Evolutionary conservation across 1,139 yeast genomes (phyloP).

Genomic region (Scheffersomyces quercinus): DNA sequence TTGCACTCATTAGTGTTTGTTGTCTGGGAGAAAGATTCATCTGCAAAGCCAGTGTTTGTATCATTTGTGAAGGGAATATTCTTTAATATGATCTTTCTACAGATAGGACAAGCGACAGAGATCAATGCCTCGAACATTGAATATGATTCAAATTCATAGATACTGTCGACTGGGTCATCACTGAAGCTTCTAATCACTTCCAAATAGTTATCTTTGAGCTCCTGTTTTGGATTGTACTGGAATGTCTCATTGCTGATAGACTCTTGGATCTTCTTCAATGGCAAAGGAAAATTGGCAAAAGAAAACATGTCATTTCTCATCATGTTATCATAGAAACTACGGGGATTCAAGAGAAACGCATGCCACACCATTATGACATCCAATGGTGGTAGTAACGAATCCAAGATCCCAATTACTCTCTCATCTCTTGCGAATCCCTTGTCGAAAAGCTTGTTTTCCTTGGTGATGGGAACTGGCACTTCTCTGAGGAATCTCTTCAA

Average conservation of each 20-base stretch:
- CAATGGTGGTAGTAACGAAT: slow-evolving; percentile 25
- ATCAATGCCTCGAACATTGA: too few relatives aligned
- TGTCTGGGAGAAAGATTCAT: slow-evolving; percentile 10
- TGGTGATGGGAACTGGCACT: background rate
- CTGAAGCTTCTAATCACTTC: background rate
- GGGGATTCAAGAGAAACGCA: slow-evolving; percentile 25
- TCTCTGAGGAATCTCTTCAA: slow-evolving; percentile 6
- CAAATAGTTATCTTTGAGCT: slow-evolving; percentile 1
- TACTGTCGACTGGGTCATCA: too few relatives aligned
- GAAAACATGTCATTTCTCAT: slow-evolving; percentile 19
- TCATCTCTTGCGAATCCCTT: slow-evolving; percentile 1
- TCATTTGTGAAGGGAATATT: slow-evolving; percentile 10
- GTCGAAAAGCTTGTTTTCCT: slow-evolving; percentile 4
- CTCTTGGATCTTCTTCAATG: slow-evolving; percentile 19
- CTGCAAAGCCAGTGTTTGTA: slow-evolving; percentile 18
- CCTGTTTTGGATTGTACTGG: slow-evolving; percentile 13
- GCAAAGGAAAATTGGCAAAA: slow-evolving; percentile 24
- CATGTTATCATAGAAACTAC: slow-evolving; percentile 25
- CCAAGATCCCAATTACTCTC: slow-evolving; percentile 3
- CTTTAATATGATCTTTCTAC: slow-evolving; percentile 6
- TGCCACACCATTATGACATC: slow-evolving; percentile 43
- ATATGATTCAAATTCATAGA: too few relatives aligned
- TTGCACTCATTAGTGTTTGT: slow-evolving; percentile 5
- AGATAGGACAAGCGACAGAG: slow-evolving; percentile 13
- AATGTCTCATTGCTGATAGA: slow-evolving; percentile 19